Base-by-base conservation (phyloP, 176 grass and related monocot genomes). In the Zoysia pacifica region DNA sequence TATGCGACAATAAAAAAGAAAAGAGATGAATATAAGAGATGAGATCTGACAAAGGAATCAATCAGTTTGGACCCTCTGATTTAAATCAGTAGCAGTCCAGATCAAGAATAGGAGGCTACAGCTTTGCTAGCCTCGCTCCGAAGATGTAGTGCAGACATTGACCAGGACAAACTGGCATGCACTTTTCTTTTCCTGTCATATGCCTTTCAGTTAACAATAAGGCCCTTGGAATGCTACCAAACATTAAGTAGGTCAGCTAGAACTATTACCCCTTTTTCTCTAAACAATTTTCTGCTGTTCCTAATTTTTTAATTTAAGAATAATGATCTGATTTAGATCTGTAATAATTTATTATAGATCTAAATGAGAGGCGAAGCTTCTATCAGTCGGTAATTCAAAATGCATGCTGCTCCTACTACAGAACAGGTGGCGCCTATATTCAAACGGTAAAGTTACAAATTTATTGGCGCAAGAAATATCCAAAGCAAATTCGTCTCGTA, bases 251-350 rank as follows among this genome's bases (percentile, higher is more conserved):
- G 58, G 61, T 83, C 76, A 42, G 68, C 74, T 18, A 42, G 79
- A 62, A 67, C 74, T 67, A 67, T 62, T 73, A 56, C 18, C 7
- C 28, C 28, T 37, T n/a, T 74, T 78, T 73, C 60, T 51, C 70
- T 84, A 71, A 71, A 85, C 72, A 76, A 65, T 70, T 73, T 65
- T 67, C 48, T 81, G 78, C 42, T 81, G 74, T 28, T 28, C 28
- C 28, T 28, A 28, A 28, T 28, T 28, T 28, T 28, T 28, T 28
- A 0, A 28, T 28, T 28, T 28, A 28, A 28, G 28, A 0, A 28
- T 28, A 28, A 28, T 28, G 28, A 28, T 28, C 28, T 28, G 28
- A 28, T 28, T 28, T 28, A 28, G 28, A 28, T 28, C 28, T 28
- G 28, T 28, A 28, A 28, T 28, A 28, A 28, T 28, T 28, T 28